Evolutionary conservation across 768 basidiomycete genomes (phyloP), one percentile per base, ranked within the genome.

Genomic region (Tulasnella sp.): DNA sequence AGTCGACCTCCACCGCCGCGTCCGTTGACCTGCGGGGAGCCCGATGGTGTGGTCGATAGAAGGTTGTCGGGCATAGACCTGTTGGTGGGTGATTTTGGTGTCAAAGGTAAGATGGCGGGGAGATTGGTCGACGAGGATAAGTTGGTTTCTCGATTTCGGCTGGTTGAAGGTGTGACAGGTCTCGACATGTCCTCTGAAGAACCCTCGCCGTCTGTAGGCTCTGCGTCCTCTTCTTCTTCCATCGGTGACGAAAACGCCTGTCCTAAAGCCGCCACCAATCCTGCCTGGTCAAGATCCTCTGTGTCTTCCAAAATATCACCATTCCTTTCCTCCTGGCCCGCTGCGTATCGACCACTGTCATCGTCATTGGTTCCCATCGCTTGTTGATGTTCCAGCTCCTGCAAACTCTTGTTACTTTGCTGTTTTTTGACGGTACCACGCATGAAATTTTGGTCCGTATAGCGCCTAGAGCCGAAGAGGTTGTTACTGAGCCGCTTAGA

Each of bases 401-500:
- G 29, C 29, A 59, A 27, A 59, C 57, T 59, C n/a, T 46, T 44
- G n/a, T 50, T 59, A 42, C 57, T 59, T 5, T n/a, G 1, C 21
- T 44, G 46, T 12, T 41, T 49, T n/a, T 49, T 51, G n/a, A 29
- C 3, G 12, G 29, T 46, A 17, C 42, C 25, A 60, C 82, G 80
- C 65, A 86, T 68, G 69, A 89, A 86, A 9, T 75, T 73, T 67
- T 87, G 81, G 69, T 91, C 88, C 58, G 83, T 77, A 65, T 88
- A 76, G 57, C 82, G 78, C n/a, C 83, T 82, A 17, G 88, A 90
- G 49, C 86, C 83, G 63, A 90, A 91, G 51, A 92, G 74, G 66
- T 90, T 90, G 69, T 90, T 90, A 74, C 87, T 89, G 69, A 86
- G 85, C 48, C 88, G 80, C 71, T 85, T 84, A 58, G 74, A 72